Evolutionary conservation across 2,329 filamentous ascomycete genomes (phyloP).

Genomic region (Microdochium bolleyi): DNA sequence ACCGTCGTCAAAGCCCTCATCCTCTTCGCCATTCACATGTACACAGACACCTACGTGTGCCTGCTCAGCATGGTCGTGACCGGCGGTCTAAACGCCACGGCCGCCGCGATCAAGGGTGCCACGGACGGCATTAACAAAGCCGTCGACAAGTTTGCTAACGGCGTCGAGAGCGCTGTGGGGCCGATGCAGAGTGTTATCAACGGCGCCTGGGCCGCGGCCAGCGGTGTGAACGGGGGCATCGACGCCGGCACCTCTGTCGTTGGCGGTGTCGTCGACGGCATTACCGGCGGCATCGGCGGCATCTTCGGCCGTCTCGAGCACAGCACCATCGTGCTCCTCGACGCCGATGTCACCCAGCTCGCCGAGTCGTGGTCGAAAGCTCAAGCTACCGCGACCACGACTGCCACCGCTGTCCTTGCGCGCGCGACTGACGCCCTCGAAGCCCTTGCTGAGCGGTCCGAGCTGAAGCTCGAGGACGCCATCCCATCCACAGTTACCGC

Average conservation of each 20-base stretch:
- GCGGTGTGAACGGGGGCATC: constrained; percentile 41
- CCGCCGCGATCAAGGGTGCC: constrained; percentile 26
- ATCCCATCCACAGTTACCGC: not conserved
- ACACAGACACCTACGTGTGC: constrained; percentile 85
- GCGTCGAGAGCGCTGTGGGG: constrained; percentile 41
- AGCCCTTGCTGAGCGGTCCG: not conserved
- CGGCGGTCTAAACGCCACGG: constrained; percentile 65
- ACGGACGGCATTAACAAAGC: constrained; percentile 43
- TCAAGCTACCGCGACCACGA: not conserved
- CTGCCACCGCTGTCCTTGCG: not conserved
- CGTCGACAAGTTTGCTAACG: constrained; percentile 28
- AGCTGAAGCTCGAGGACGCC: not conserved
- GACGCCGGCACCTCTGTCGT: constrained; percentile 6
- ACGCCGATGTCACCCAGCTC: constrained; percentile 6
- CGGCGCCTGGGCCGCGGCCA: constrained; percentile 42
- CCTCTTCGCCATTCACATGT: constrained; percentile 85
- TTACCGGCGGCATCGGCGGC: constrained; percentile 34
- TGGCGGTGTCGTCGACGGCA: constrained; percentile 4
- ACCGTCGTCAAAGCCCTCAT: constrained; percentile 82
- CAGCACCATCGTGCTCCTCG: constrained; percentile 19
- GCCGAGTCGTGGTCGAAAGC: not conserved
- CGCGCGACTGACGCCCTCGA: not conserved
- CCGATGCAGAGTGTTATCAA: constrained; percentile 48
- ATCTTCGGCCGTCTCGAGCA: constrained; percentile 31
- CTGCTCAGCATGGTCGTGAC: constrained; percentile 77